Percentiles rank a stretch among this genome's conserved stretches.
Evolutionary conservation across 2,329 filamentous ascomycete genomes (phyloP).

Genomic region (Aphanocladium album): DNA sequence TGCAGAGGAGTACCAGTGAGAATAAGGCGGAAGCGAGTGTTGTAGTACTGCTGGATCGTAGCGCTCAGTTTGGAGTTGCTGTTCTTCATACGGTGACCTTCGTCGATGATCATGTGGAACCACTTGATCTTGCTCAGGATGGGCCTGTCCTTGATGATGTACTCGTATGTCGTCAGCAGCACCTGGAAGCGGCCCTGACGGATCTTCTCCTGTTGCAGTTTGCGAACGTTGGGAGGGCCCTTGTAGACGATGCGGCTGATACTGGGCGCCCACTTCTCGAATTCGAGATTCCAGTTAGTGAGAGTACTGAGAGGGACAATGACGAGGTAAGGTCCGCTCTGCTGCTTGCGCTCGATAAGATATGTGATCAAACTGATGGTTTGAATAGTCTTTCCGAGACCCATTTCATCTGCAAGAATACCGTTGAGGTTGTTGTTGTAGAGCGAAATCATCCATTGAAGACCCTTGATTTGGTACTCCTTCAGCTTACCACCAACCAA

Average conservation of each 20-base stretch:
- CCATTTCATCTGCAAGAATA: conserved; percentile 98
- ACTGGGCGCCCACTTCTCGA: conserved; percentile 96
- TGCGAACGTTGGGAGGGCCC: conserved; percentile 81
- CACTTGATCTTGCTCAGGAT: conserved; percentile 97
- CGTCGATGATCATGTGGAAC: conserved; percentile 99
- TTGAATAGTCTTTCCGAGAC: conserved; percentile 98
- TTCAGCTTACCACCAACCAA: conserved; percentile 90
- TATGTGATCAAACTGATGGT: conserved; percentile 97
- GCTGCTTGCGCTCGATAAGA: conserved; percentile 91
- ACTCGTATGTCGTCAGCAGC: conserved; percentile 94
- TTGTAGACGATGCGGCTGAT: conserved; percentile 92
- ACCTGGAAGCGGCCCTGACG: conserved; percentile 95
- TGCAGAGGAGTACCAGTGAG: conserved; percentile 95
- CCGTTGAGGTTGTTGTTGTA: conserved; percentile 99
- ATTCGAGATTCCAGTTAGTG: conserved; percentile 98
- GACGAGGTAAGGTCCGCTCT: conserved; percentile 88
- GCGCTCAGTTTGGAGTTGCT: conserved; percentile 90
- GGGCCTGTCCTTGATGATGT: conserved; percentile 97
- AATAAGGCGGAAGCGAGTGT: conserved; percentile 90
- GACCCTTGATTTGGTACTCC: conserved; percentile 96
- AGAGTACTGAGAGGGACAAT: conserved; percentile 95
- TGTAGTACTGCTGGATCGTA: conserved; percentile 93
- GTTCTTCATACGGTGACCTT: conserved; percentile 99
- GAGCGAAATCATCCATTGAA: conserved; percentile 99
- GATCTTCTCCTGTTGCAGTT: conserved; percentile 88